A percentile compares a stretch with the other conserved stretches of the same genome.
Evolutionary conservation across 2,329 filamentous ascomycete species (phyloP).

Genomic region (Aspergillus glaucus): DNA sequence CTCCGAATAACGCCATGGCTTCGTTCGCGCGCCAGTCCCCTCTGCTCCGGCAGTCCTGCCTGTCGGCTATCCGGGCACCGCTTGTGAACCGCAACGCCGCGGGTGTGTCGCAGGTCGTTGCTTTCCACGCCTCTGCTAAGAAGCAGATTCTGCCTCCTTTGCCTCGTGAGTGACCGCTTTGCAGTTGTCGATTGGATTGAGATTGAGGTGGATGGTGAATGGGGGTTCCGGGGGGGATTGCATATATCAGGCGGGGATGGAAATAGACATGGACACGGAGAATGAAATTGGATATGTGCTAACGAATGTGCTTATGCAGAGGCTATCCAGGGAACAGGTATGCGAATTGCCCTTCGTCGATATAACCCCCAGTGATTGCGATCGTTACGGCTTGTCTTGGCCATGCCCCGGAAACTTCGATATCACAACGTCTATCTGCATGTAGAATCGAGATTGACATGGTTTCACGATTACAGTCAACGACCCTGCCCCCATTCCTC

Average conservation of each 20-base stretch:
- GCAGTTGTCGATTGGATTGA: not conserved
- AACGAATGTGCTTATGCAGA: slow-evolving; percentile 49
- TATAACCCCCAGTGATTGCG: not conserved
- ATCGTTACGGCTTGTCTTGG: not conserved
- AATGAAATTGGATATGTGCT: slow-evolving; percentile 28
- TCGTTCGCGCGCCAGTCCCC: slow-evolving; percentile 35
- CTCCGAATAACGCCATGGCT: slow-evolving; percentile 28
- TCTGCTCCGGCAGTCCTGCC: slow-evolving; percentile 30
- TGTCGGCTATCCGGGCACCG: slow-evolving; percentile 29
- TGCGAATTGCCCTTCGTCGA: slow-evolving; percentile 15
- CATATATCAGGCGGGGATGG: not conserved
- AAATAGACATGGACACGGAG: not conserved
- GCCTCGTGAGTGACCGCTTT: slow-evolving; percentile 60
- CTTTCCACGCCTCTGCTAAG: slow-evolving; percentile 79
- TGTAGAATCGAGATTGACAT: not conserved
- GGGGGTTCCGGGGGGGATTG: not conserved
- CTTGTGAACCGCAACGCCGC: slow-evolving; percentile 29
- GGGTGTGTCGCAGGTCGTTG: slow-evolving; percentile 54
- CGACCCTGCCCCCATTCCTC: slow-evolving; percentile 71
- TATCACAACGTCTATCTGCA: no score
- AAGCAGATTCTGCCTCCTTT: slow-evolving; percentile 72
- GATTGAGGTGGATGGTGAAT: slow-evolving; percentile 1
- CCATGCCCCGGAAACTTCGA: not conserved
- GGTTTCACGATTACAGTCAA: slow-evolving; percentile 59
- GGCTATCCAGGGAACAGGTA: slow-evolving; percentile 69